Conservation (phyloP, 352 stramenopile genomes). For the Pythium insidiosum region DNA sequence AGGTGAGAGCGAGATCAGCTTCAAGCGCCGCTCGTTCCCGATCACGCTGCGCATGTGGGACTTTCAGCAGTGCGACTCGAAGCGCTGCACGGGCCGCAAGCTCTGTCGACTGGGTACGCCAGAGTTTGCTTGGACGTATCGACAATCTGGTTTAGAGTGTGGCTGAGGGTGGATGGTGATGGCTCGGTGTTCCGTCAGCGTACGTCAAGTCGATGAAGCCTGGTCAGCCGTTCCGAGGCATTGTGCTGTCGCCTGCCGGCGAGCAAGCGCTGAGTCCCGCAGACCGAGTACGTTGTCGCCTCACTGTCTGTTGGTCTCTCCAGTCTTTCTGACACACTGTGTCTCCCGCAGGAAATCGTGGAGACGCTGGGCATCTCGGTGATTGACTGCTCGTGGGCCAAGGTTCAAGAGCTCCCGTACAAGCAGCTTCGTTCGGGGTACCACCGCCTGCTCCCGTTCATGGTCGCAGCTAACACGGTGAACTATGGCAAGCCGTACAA, state of each 20-base stretch:
- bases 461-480: slow-evolving; percentile 97
- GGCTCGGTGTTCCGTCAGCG: slow-evolving; percentile 15
- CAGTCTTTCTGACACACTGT: no score
- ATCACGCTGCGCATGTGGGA: slow-evolving; percentile 92
- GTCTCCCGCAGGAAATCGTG: slow-evolving; percentile 38
- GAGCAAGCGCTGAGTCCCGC: slow-evolving; percentile 87
- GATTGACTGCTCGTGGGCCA: slow-evolving; percentile 98
- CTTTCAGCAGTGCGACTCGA: slow-evolving; percentile 94
- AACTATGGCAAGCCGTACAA: slow-evolving; percentile 98
- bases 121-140: background rate
- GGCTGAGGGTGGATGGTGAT: background rate
- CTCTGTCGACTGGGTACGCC: slow-evolving; percentile 84
- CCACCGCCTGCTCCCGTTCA: slow-evolving; percentile 95
- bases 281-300: slow-evolving; percentile 57
- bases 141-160: background rate
- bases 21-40: slow-evolving; percentile 61
- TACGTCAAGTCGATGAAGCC: slow-evolving; percentile 91
- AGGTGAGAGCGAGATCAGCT: slow-evolving; percentile 60
- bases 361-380: slow-evolving; percentile 87
- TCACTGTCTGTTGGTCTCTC: background rate
- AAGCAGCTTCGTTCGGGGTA: slow-evolving; percentile 90
- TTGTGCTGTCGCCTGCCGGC: slow-evolving; percentile 92
- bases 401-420: slow-evolving; percentile 94
- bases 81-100: slow-evolving; percentile 91
- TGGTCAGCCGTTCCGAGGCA: slow-evolving; percentile 89